phyloP scores from a whole-genome alignment of 2,329 filamentous ascomycete species.

The Clonostachys byssicola region DNA sequence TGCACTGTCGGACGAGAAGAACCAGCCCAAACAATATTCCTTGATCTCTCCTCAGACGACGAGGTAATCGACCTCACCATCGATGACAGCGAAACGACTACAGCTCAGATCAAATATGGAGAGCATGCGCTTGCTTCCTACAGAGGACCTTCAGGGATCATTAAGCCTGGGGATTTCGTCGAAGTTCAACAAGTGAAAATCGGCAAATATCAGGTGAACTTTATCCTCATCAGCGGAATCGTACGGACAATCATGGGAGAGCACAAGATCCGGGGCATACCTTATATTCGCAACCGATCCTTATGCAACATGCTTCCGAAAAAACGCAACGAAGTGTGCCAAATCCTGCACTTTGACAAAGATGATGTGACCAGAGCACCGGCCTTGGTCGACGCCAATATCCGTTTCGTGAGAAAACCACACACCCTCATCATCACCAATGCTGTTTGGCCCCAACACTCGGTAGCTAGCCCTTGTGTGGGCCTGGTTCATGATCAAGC shows the following conservation, averaged over 20 bases:
- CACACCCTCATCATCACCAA: slow-evolving; percentile 53
- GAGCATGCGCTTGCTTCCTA: slow-evolving; percentile 14
- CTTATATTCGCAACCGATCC: slow-evolving; percentile 25
- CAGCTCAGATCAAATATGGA: slow-evolving; percentile 7
- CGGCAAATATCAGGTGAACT: slow-evolving; percentile 18
- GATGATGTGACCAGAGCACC: slow-evolving; percentile 32
- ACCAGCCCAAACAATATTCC: background rate
- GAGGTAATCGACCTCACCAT: slow-evolving; percentile 27
- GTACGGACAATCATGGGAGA: slow-evolving; percentile 16
- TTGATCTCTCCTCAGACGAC: background rate
- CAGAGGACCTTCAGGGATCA: slow-evolving; percentile 1
- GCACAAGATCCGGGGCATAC: slow-evolving; percentile 28
- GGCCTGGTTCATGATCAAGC: background rate
- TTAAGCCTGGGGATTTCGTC: slow-evolving; percentile 18
- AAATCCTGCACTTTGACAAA: slow-evolving; percentile 28
- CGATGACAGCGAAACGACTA: slow-evolving; percentile 7
- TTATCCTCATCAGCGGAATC: slow-evolving; percentile 37
- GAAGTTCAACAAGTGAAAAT: slow-evolving; percentile 14
- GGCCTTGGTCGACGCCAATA: slow-evolving; percentile 32
- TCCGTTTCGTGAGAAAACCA: slow-evolving; percentile 28
- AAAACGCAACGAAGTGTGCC: slow-evolving; percentile 36
- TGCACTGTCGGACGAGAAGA: too few relatives aligned
- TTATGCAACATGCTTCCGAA: slow-evolving; percentile 28
- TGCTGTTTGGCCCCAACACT: slow-evolving; percentile 32
- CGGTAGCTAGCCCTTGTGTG: slow-evolving; percentile 6